Conservation (phyloP, 305 asterid species). For the Fraxinus nigra region DNA sequence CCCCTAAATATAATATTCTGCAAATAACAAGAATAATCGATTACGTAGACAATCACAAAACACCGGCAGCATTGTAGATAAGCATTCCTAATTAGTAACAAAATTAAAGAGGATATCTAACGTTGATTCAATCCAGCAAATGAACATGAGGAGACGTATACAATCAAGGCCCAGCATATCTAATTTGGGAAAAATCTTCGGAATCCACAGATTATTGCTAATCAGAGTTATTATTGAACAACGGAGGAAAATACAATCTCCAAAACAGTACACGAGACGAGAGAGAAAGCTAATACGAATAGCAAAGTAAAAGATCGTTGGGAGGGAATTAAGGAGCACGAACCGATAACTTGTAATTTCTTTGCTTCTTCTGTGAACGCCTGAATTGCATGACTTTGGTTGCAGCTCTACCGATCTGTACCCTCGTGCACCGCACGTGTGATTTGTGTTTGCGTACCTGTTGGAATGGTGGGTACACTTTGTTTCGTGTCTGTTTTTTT, state of each 20-base stretch:
- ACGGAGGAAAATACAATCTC: not conserved
- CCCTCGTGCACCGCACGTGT: not conserved
- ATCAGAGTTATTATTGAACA: not conserved
- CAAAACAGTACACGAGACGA: not conserved
- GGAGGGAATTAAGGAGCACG: conserved; percentile 9
- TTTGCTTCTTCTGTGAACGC: conserved; percentile 29
- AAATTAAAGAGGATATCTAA: conserved; percentile 23
- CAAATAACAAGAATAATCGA: conserved; percentile 14
- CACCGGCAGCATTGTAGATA: not conserved
- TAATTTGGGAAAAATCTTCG: conserved; percentile 18
- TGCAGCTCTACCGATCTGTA: not conserved
- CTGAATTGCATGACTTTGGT: conserved; percentile 28
- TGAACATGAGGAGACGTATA: conserved; percentile 26
- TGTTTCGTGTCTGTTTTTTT: too few relatives aligned
- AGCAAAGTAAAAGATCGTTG: not conserved
- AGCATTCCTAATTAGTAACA: not conserved
- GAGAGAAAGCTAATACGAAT: not conserved
- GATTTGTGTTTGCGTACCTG: not conserved
- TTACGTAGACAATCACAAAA: not conserved
- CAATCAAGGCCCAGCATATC: conserved; percentile 41
- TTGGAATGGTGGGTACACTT: too few relatives aligned
- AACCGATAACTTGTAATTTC: conserved; percentile 13
- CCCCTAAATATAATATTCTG: conserved; percentile 61
- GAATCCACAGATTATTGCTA: conserved; percentile 17
- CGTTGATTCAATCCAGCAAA: conserved; percentile 47